Percentiles rank a stretch among this genome's conserved stretches.
Evolutionary conservation across 1,284 basidiomycete species (phyloP).

Genomic region (Malassezia yamatoensis): DNA sequence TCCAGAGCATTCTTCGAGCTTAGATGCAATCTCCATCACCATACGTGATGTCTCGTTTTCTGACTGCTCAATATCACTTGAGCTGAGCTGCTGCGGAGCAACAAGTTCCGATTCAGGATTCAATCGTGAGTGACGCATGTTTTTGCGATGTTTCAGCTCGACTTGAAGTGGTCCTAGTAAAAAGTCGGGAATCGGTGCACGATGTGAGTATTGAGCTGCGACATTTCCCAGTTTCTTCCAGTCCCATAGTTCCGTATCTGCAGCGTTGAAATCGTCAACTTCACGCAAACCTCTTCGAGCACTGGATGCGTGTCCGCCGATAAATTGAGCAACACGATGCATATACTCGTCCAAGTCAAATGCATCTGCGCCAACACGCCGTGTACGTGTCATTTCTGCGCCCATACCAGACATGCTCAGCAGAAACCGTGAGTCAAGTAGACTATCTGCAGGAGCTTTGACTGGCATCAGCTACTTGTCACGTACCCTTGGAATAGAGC

Average conservation of each 20-base stretch:
- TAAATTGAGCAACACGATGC: constrained; percentile 21
- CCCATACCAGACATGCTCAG: constrained; percentile 35
- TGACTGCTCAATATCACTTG: constrained; percentile 30
- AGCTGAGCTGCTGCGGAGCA: constrained; percentile 23
- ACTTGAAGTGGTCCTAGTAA: constrained; percentile 41
- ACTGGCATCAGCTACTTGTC: constrained; percentile 15
- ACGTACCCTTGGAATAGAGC: constrained; percentile 21
- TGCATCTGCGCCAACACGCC: constrained; percentile 32
- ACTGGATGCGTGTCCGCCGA: constrained; percentile 23
- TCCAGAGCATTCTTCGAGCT: constrained; percentile 49
- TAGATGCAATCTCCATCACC: constrained; percentile 47
- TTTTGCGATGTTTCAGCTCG: constrained; percentile 21
- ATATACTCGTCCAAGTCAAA: constrained; percentile 43
- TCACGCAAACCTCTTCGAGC: background rate
- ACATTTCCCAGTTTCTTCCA: constrained; percentile 30
- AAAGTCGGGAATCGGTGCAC: constrained; percentile 35
- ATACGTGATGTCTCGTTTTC: constrained; percentile 34
- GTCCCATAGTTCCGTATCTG: constrained; percentile 24
- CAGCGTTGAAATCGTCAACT: constrained; percentile 18
- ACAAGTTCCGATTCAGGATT: constrained; percentile 11
- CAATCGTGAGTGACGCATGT: background rate
- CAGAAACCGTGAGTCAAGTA: constrained; percentile 38
- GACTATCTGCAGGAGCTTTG: constrained; percentile 25
- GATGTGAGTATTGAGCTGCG: constrained; percentile 21
- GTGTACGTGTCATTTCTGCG: constrained; percentile 33